A percentile compares a stretch with the other conserved stretches of the same genome.
Evolutionary conservation across 1,284 basidiomycete species (phyloP).

Genomic region (Ceratobasidium papillatum): DNA sequence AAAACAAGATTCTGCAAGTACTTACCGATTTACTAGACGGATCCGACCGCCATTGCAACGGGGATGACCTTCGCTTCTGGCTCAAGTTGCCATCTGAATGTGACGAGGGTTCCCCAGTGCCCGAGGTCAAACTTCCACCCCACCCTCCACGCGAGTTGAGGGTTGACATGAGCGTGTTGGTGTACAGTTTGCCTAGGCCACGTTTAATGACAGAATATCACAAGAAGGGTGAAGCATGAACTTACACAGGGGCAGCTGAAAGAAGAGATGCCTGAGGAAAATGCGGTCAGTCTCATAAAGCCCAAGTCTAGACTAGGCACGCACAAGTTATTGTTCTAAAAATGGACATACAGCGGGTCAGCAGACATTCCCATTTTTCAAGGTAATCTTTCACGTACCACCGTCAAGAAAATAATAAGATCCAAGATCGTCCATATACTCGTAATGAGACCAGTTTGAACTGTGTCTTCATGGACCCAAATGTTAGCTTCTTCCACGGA

Average conservation of each 20-base stretch:
- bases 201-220: not conserved
- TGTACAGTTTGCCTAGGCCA: constrained; percentile 30
- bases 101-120: not conserved
- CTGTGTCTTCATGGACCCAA: constrained; percentile 50
- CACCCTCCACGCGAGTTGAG: constrained; percentile 30
- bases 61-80: not conserved
- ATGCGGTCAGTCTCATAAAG: not conserved
- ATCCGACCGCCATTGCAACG: constrained; percentile 18
- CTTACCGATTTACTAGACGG: constrained; percentile 9
- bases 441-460: constrained; percentile 55
- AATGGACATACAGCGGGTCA: not conserved
- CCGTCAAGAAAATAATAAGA: constrained; percentile 52
- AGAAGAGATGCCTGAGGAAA: constrained; percentile 18
- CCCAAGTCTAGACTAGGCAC: not conserved
- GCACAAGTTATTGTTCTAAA: constrained; percentile 27
- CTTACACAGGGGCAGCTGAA: constrained; percentile 32
- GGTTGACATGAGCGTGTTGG: constrained; percentile 34
- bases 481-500: not conserved
- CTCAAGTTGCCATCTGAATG: not conserved
- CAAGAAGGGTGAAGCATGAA: not conserved
- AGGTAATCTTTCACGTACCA: constrained; percentile 47
- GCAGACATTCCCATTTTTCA: not conserved
- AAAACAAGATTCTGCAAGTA: not conserved
- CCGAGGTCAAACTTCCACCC: constrained; percentile 10
- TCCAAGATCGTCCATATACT: constrained; percentile 52